A percentile compares a stretch with the other conserved stretches of the same genome.
These are phyloP conservation scores for Fusarium decemcellulare DNA, from an alignment of 2,329 filamentous ascomycete species.

Conservation along the genomic window DNA sequence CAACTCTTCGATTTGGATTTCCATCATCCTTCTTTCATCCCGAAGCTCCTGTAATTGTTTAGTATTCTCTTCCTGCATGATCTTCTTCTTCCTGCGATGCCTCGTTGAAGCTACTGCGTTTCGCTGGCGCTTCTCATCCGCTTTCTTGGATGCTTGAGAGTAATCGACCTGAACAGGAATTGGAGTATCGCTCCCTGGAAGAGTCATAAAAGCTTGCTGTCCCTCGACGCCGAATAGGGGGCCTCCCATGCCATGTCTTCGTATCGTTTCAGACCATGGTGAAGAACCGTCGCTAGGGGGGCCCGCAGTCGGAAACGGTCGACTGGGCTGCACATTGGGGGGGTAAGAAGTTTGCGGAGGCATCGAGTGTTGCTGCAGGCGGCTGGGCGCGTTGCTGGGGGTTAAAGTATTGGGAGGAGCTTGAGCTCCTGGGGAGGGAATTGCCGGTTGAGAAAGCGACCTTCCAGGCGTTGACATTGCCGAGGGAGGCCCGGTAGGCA, in stretches of 20 bases:
- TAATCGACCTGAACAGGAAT: slow-evolving; percentile 81
- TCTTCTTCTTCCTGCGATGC: slow-evolving; percentile 86
- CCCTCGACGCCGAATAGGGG: slow-evolving; percentile 49
- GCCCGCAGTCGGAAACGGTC: slow-evolving; percentile 38
- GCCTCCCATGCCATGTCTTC: slow-evolving; percentile 47
- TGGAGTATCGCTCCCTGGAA: slow-evolving; percentile 55
- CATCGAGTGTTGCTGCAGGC: slow-evolving; percentile 31
- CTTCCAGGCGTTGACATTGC: slow-evolving; percentile 48
- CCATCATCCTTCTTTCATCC: slow-evolving; percentile 76
- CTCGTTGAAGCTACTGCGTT: slow-evolving; percentile 90
- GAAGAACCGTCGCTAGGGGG: slow-evolving; percentile 43
- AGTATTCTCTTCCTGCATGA: slow-evolving; percentile 81
- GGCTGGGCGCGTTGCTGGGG: slow-evolving; percentile 38
- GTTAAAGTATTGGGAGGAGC: slow-evolving; percentile 42
- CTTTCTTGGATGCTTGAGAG: slow-evolving; percentile 84
- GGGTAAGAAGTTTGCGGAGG: slow-evolving; percentile 41
- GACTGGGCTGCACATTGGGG: slow-evolving; percentile 37
- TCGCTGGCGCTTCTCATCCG: slow-evolving; percentile 87
- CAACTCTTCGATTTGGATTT: slow-evolving; percentile 63
- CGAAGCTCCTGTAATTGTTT: slow-evolving; percentile 79
- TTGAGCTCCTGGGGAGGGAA: slow-evolving; percentile 44
- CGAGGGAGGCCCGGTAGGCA: slow-evolving; percentile 39
- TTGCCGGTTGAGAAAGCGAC: slow-evolving; percentile 54
- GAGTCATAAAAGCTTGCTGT: slow-evolving; percentile 56
- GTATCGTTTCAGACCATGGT: slow-evolving; percentile 52